These are phyloP conservation scores for Holtermanniella nyarrowii DNA, from an alignment of 768 basidiomycete species.

Conservation along the genomic window DNA sequence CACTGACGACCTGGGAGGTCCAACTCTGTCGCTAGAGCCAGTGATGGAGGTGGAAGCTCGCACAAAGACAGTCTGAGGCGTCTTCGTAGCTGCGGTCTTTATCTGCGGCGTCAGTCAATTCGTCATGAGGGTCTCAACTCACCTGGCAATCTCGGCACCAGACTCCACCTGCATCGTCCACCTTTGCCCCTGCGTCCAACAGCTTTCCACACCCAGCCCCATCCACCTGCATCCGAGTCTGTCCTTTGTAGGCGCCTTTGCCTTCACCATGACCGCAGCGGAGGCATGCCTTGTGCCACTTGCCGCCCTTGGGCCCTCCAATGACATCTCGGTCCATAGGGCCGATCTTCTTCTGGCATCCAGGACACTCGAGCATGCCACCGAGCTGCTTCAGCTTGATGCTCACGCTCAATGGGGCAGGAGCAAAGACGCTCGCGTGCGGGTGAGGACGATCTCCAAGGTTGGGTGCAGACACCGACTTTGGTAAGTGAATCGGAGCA, in stretches of 20 bases:
- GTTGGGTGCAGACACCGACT: too few species aligned
- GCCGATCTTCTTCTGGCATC: neutral
- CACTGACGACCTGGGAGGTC: too few species aligned
- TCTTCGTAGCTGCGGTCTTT: too few species aligned
- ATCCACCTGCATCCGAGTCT: neutral
- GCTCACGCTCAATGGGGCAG: neutral
- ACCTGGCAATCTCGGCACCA: neutral
- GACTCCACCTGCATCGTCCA: neutral
- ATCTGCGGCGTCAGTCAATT: too few species aligned
- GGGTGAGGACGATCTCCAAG: neutral
- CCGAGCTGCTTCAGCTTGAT: neutral
- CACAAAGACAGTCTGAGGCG: too few species aligned
- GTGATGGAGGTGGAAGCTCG: too few species aligned
- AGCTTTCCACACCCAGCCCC: neutral
- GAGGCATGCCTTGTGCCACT: neutral
- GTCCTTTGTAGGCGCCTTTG: neutral
- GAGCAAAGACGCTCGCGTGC: neutral
- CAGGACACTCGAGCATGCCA: neutral
- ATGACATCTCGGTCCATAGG: neutral
- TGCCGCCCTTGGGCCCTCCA: neutral
- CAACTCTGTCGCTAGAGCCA: too few species aligned
- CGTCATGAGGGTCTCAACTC: too few species aligned
- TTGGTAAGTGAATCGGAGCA: too few species aligned
- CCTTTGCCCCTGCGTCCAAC: neutral
- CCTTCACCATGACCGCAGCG: neutral